A percentile compares a stretch with the other conserved stretches of the same genome.
Conservation (phyloP, 1,284 basidiomycete genomes). For the Fomitopsis betulina region DNA sequence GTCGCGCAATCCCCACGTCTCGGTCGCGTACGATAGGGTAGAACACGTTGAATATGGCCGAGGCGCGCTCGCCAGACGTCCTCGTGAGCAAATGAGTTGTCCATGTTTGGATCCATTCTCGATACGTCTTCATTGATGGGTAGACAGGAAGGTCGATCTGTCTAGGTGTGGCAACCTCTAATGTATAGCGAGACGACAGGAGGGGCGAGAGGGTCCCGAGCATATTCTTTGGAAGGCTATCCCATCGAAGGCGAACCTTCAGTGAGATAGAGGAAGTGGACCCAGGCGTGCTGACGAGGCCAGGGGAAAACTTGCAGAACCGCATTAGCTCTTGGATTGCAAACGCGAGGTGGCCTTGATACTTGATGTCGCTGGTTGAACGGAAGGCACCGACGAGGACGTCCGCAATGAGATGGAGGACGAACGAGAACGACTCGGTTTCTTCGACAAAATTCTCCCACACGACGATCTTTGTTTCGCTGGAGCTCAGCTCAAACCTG, state of each 20-base stretch:
- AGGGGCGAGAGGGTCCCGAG: slow-evolving; percentile 87
- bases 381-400: slow-evolving; percentile 91
- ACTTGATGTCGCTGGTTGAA: slow-evolving; percentile 90
- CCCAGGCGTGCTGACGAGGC: slow-evolving; percentile 53
- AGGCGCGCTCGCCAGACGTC: slow-evolving; percentile 53
- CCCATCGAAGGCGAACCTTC: slow-evolving; percentile 75
- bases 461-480: slow-evolving; percentile 69
- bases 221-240: slow-evolving; percentile 75
- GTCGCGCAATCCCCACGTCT: slow-evolving; percentile 88
- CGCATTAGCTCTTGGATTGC: slow-evolving; percentile 91
- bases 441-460: slow-evolving; percentile 82
- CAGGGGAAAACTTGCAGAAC: slow-evolving; percentile 83
- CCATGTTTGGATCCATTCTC: slow-evolving; percentile 97
- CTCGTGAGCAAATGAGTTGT: slow-evolving; percentile 78
- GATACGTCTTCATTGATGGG: slow-evolving; percentile 70
- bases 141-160: slow-evolving; percentile 73
- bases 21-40: slow-evolving; percentile 79
- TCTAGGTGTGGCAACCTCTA: slow-evolving; percentile 34
- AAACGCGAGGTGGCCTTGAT: slow-evolving; percentile 88
- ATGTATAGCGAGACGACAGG: slow-evolving; percentile 69
- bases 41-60: slow-evolving; percentile 78
- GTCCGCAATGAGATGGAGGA: slow-evolving; percentile 81
- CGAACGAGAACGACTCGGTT: slow-evolving; percentile 78
- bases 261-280: slow-evolving; percentile 50
- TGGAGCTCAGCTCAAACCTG: slow-evolving; percentile 69